A percentile compares a stretch with the other conserved stretches of the same genome.
phyloP scores from a whole-genome alignment of 306 rosid genomes.

The Aeschynomene evenia region DNA sequence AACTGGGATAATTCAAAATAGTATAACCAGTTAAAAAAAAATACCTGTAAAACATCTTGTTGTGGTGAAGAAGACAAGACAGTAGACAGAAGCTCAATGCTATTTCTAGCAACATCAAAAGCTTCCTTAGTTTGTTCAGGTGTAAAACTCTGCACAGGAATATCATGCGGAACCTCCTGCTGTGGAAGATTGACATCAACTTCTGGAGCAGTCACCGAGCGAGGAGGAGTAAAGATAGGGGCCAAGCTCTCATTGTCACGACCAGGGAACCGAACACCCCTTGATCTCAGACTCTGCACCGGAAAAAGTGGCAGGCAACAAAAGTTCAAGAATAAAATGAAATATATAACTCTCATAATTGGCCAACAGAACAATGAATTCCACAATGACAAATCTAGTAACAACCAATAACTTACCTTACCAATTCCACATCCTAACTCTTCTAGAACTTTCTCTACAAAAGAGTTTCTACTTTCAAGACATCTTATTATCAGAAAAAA shows the following conservation, averaged over 20 bases:
- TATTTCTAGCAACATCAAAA: conserved; percentile 89
- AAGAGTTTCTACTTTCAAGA: background rate
- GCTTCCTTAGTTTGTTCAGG: conserved; percentile 91
- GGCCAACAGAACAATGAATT: background rate
- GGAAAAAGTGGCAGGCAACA: conserved; percentile 22
- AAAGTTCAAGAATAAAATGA: background rate
- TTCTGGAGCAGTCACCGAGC: conserved; percentile 58
- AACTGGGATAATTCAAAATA: background rate
- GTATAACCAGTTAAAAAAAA: conserved; percentile 8
- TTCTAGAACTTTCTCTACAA: background rate
- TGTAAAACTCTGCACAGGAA: conserved; percentile 59
- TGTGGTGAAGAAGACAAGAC: conserved; percentile 89
- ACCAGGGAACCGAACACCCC: conserved; percentile 95
- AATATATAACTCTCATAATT: background rate
- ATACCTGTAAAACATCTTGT: conserved; percentile 83
- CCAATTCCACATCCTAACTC: background rate
- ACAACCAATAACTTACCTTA: background rate
- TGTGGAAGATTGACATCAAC: conserved; percentile 42
- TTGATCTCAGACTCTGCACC: conserved; percentile 81
- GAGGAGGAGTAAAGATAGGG: conserved; percentile 91
- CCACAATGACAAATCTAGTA: background rate
- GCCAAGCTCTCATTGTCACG: conserved; percentile 97
- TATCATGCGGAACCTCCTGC: conserved; percentile 53
- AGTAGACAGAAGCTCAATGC: conserved; percentile 87
- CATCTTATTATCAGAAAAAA: background rate